phyloP scores from a whole-genome alignment of 768 basidiomycete species.

The Lyophyllum semitale region DNA sequence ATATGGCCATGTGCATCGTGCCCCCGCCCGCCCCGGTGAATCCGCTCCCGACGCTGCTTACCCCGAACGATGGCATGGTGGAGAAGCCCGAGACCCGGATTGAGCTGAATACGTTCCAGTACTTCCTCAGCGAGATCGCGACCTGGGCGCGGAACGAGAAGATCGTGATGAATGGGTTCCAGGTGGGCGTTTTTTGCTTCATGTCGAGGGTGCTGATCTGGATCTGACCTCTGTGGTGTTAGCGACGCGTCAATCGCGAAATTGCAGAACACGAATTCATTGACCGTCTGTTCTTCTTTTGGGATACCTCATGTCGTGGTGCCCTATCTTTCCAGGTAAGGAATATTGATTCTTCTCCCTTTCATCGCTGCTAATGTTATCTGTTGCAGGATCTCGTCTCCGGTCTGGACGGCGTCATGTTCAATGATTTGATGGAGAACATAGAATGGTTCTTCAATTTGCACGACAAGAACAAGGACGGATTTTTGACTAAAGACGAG shows the following conservation, averaged over 20 bases:
- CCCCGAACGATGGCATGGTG: slow-evolving; percentile 59
- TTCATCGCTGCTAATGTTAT: slow-evolving; percentile 1
- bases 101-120: slow-evolving; percentile 79
- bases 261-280: slow-evolving; percentile 97
- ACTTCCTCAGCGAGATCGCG: slow-evolving; percentile 88
- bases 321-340: slow-evolving; percentile 89
- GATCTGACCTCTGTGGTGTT: background rate
- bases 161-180: slow-evolving; percentile 90
- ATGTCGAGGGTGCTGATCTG: background rate
- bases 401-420: slow-evolving; percentile 90
- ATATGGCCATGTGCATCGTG: slow-evolving; percentile 78
- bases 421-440: slow-evolving; percentile 96
- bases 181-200: slow-evolving; percentile 45
- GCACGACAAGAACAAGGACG: slow-evolving; percentile 96
- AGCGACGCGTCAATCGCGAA: slow-evolving; percentile 87
- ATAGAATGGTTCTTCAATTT: slow-evolving; percentile 99
- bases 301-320: slow-evolving; percentile 83
- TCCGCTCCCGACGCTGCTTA: slow-evolving; percentile 53
- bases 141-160: slow-evolving; percentile 97
- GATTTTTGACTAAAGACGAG: slow-evolving; percentile 94
- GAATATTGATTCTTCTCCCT: background rate
- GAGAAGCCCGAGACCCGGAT: slow-evolving; percentile 91
- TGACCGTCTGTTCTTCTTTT: slow-evolving; percentile 91
- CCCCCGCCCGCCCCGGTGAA: slow-evolving; percentile 62
- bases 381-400: slow-evolving; percentile 75